Conservation (phyloP, 2,329 filamentous ascomycete species). For the Penicillium psychrosexuale region DNA sequence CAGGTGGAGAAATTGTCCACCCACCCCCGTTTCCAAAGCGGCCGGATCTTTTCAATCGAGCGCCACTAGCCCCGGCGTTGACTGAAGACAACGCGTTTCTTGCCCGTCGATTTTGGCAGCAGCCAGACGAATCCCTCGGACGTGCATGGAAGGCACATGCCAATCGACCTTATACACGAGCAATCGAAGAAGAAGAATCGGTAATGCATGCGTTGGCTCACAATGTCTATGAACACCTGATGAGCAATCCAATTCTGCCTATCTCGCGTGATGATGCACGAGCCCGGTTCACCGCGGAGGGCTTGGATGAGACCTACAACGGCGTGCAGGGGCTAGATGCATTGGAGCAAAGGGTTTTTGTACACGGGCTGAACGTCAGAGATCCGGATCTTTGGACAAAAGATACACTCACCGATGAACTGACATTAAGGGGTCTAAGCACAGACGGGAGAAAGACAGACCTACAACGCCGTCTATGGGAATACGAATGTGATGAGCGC, state of each 20-base stretch:
- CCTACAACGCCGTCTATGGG: slow-evolving; percentile 22
- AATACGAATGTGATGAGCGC: slow-evolving; percentile 17
- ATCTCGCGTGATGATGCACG: slow-evolving; percentile 12
- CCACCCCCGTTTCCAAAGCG: neutral
- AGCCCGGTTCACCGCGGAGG: slow-evolving; percentile 6
- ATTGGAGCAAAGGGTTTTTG: slow-evolving; percentile 1
- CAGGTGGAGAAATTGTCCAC: neutral
- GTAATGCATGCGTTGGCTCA: slow-evolving; percentile 23
- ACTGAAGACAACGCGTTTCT: slow-evolving; percentile 22
- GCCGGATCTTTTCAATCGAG: slow-evolving; percentile 24
- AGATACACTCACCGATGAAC: slow-evolving; percentile 4
- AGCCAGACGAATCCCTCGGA: slow-evolving; percentile 23
- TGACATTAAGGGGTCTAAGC: slow-evolving; percentile 16
- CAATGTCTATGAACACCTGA: slow-evolving; percentile 35
- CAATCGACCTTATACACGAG: slow-evolving; percentile 5
- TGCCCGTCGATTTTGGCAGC: slow-evolving; percentile 30
- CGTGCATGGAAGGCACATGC: slow-evolving; percentile 7
- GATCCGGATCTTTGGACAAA: slow-evolving; percentile 3
- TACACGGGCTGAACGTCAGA: neutral
- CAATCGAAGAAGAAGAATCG: neutral
- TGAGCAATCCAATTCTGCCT: slow-evolving; percentile 21
- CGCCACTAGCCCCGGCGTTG: slow-evolving; percentile 27
- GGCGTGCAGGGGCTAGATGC: slow-evolving; percentile 1
- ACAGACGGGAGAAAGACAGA: slow-evolving; percentile 8
- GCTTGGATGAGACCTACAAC: slow-evolving; percentile 5